These are phyloP conservation scores for Serendipita indica DNA, from an alignment of 768 basidiomycete genomes.

Conservation along the genomic window DNA sequence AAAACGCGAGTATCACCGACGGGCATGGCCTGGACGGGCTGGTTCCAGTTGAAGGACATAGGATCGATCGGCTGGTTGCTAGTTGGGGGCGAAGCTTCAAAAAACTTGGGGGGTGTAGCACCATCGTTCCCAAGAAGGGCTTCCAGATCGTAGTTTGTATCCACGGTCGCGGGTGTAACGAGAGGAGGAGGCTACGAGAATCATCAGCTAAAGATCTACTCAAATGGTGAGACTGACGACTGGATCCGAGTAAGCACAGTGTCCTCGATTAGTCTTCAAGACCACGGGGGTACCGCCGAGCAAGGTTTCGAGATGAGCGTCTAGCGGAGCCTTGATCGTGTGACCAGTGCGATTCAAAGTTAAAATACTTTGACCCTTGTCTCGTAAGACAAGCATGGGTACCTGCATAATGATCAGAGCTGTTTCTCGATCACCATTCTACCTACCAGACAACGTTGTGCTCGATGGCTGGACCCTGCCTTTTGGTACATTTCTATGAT, in stretches of 20 bases:
- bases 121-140: not conserved
- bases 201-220: not conserved
- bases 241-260: no score
- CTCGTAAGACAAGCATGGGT: slow-evolving; percentile 43
- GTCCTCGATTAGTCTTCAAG: not conserved
- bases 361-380: slow-evolving; percentile 28
- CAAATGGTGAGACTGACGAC: not conserved
- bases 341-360: slow-evolving; percentile 36
- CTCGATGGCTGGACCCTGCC: not conserved
- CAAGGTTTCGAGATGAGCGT: not conserved
- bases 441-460: not conserved
- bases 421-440: slow-evolving; percentile 17
- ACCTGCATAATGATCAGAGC: slow-evolving; percentile 40
- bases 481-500: not conserved
- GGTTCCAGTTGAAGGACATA: not conserved
- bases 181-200: not conserved
- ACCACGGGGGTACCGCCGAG: not conserved
- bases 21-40: not conserved
- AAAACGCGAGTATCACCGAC: not conserved
- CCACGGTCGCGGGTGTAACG: not conserved
- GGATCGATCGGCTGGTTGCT: not conserved
- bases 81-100: not conserved
- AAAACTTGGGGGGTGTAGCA: no score
- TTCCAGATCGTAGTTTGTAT: not conserved
- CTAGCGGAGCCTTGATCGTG: not conserved